A percentile compares a stretch with the other conserved stretches of the same genome.
Evolutionary conservation across 2,329 filamentous ascomycete genomes (phyloP).

Genomic region (Bipolaris victoriae): DNA sequence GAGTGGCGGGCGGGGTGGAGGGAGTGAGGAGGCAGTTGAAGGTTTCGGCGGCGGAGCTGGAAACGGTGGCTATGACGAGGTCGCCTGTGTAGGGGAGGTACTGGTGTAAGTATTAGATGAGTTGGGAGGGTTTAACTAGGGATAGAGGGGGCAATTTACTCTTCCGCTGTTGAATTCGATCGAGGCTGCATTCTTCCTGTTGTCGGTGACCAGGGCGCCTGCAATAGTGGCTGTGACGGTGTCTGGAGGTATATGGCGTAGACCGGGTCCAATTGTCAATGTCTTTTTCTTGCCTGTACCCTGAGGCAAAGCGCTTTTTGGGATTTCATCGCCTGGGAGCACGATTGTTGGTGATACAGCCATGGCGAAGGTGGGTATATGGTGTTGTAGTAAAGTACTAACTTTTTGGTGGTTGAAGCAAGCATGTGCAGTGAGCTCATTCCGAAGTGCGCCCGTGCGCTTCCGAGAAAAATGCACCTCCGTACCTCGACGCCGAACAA

Average conservation of each 20-base stretch:
- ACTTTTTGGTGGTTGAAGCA: neutral
- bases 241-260: constrained; percentile 80
- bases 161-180: constrained; percentile 74
- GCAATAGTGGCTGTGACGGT: constrained; percentile 72
- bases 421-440: constrained; percentile 25
- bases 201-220: constrained; percentile 70
- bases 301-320: constrained; percentile 69
- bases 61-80: constrained; percentile 85
- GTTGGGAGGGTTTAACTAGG: constrained; percentile 12
- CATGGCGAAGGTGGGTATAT: constrained; percentile 53
- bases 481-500: constrained; percentile 24
- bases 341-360: constrained; percentile 65
- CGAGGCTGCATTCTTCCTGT: constrained; percentile 77
- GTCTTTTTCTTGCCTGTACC: constrained; percentile 67
- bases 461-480: constrained; percentile 21
- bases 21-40: constrained; percentile 80
- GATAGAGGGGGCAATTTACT: constrained; percentile 51
- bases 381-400: neutral
- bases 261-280: constrained; percentile 81
- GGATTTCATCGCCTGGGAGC: constrained; percentile 80
- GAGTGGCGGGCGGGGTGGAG: constrained; percentile 66
- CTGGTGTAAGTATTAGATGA: constrained; percentile 51
- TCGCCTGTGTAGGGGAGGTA: constrained; percentile 83
- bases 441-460: constrained; percentile 16
- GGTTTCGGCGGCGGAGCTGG: constrained; percentile 74